Percentiles rank a stretch among this genome's conserved stretches.
phyloP scores from a whole-genome alignment of 108 stramenopile genomes.

The Cyclostephanos tholiformis region DNA sequence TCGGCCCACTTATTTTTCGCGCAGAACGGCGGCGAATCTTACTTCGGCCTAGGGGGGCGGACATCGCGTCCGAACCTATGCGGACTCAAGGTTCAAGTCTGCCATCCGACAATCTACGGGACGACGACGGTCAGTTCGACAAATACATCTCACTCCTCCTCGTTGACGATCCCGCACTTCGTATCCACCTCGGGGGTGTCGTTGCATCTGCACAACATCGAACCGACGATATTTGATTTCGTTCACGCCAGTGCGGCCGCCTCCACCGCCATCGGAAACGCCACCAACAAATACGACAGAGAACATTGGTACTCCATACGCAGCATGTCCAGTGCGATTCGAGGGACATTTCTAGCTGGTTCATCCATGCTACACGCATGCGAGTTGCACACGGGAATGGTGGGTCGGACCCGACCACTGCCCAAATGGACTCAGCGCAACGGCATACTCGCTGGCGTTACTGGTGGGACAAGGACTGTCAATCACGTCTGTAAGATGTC shows the following conservation, averaged over 20 bases:
- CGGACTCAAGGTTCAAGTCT: constrained; percentile 47
- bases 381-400: constrained; percentile 35
- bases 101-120: constrained; percentile 10
- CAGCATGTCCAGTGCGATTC: constrained; percentile 27
- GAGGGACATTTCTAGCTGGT: constrained; percentile 26
- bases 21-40: constrained; percentile 29
- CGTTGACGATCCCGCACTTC: constrained; percentile 47
- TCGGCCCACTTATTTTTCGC: constrained; percentile 32
- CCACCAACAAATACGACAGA: not conserved
- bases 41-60: constrained; percentile 54
- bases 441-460: constrained; percentile 52
- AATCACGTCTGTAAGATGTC: constrained; percentile 18
- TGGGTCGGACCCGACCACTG: constrained; percentile 37
- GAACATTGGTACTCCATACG: constrained; percentile 36
- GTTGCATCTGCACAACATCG: constrained; percentile 38
- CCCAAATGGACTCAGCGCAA: constrained; percentile 55
- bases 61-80: constrained; percentile 35
- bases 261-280: too few relatives aligned
- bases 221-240: constrained; percentile 49
- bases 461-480: constrained; percentile 43
- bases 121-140: too few relatives aligned
- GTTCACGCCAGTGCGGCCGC: not conserved
- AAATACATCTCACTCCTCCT: not conserved
- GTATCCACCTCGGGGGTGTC: constrained; percentile 38
- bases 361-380: constrained; percentile 33